Conservation (phyloP, 1,284 basidiomycete genomes). For the Leccinum proliferum region DNA sequence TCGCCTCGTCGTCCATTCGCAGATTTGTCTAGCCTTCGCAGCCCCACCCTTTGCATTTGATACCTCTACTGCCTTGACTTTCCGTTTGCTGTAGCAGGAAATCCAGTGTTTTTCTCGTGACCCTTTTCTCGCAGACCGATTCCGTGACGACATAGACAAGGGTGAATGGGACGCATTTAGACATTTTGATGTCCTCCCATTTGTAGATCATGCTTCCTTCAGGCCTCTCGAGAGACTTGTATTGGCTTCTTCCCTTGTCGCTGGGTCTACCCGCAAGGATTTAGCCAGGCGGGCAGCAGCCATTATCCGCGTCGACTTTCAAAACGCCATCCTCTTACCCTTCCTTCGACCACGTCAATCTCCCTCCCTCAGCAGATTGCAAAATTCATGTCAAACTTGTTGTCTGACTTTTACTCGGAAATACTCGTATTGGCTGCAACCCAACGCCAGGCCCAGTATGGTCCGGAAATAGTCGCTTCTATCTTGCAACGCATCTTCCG, state of each 20-base stretch:
- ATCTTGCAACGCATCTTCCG: constrained; percentile 46
- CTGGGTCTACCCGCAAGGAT: constrained; percentile 13
- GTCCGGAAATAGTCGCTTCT: constrained; percentile 48
- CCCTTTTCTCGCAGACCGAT: too few relatives aligned
- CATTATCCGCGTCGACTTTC: constrained; percentile 70
- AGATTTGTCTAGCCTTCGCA: constrained; percentile 55
- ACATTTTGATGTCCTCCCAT: too few relatives aligned
- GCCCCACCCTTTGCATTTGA: constrained; percentile 59
- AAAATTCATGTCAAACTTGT: constrained; percentile 74
- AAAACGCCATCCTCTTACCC: constrained; percentile 68
- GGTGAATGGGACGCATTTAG: too few relatives aligned
- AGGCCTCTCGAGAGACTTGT: too few relatives aligned
- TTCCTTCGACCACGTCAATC: constrained; percentile 74
- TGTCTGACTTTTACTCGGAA: constrained; percentile 62
- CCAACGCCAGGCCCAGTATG: constrained; percentile 72
- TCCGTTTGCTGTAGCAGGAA: constrained; percentile 43
- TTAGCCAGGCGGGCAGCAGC: constrained; percentile 26
- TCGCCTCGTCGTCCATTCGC: constrained; percentile 82
- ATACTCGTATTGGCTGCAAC: constrained; percentile 60
- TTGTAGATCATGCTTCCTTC: too few relatives aligned
- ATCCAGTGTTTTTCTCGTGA: too few relatives aligned
- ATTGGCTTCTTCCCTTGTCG: too few relatives aligned
- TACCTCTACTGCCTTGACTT: constrained; percentile 66
- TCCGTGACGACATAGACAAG: too few relatives aligned
- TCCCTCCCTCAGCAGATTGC: constrained; percentile 66